Evolutionary conservation across 2,329 filamentous ascomycete genomes (phyloP).

Genomic region (Lachnellula suecica): DNA sequence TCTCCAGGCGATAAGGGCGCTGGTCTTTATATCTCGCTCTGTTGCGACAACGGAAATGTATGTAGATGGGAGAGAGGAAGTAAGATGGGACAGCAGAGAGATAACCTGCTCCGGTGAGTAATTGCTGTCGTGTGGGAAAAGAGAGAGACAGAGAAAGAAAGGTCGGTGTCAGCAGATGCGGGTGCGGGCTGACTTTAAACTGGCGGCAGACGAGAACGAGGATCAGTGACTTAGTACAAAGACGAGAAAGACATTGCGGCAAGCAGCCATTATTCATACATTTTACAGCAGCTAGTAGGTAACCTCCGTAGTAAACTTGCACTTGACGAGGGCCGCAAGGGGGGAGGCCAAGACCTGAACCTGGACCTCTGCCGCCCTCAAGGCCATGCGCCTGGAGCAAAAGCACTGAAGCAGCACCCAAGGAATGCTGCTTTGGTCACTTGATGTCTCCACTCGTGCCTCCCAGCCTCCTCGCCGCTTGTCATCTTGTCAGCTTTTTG

Average conservation of each 20-base stretch:
- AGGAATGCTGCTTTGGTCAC: not conserved
- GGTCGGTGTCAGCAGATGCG: constrained; percentile 28
- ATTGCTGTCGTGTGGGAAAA: not conserved
- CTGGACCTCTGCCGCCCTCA: not conserved
- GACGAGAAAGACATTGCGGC: not conserved
- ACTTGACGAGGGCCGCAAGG: not conserved
- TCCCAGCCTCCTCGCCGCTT: not conserved
- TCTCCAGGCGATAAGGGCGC: constrained; percentile 4
- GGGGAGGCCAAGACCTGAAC: not conserved
- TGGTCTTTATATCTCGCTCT: not conserved
- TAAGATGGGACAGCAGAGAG: not conserved
- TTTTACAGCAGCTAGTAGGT: not conserved
- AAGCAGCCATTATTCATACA: not conserved
- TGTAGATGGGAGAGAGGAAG: not conserved
- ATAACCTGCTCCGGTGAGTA: not conserved
- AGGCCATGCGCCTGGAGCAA: too few species aligned
- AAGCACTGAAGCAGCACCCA: not conserved
- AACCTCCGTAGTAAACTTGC: not conserved
- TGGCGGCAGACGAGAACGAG: constrained; percentile 5
- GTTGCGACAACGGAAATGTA: not conserved
- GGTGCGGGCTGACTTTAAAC: constrained; percentile 27
- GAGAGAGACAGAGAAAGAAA: constrained; percentile 6
- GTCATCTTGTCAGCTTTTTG: not conserved
- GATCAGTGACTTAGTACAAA: too few species aligned
- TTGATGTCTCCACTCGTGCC: not conserved